A percentile compares a stretch with the other conserved stretches of the same genome.
Conservation (phyloP, 148 eudicot species). For the Suaeda aralocaspica region DNA sequence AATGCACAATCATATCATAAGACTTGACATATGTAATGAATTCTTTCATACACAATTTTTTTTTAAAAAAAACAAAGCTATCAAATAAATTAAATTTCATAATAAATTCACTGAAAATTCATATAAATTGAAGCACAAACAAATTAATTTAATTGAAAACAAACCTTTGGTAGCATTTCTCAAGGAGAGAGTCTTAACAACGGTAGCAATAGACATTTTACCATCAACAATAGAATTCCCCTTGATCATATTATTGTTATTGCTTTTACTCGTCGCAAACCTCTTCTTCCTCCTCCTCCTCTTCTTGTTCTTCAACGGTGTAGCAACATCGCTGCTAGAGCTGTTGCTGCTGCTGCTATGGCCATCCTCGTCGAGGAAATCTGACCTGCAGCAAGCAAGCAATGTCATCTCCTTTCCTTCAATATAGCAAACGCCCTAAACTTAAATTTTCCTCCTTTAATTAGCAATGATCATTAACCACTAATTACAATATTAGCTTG, state of each 20-base stretch:
- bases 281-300: not conserved
- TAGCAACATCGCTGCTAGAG: slow-evolving; percentile 14
- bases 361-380: slow-evolving; percentile 33
- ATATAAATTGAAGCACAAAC: not conserved
- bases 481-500: slow-evolving; percentile 19
- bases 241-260: not conserved
- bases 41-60: no score
- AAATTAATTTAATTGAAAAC: not conserved
- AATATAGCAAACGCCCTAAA: slow-evolving; percentile 10
- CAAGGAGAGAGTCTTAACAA: slow-evolving; percentile 46
- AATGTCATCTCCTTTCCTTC: slow-evolving; percentile 28
- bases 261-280: not conserved
- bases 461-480: slow-evolving; percentile 21
- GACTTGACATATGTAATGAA: no score
- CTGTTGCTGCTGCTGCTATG: slow-evolving; percentile 7
- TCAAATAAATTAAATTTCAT: not conserved
- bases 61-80: not conserved
- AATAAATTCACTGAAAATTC: not conserved
- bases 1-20: no score
- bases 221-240: slow-evolving; percentile 18
- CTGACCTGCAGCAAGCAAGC: slow-evolving; percentile 46
- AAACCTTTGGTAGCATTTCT: slow-evolving; percentile 27
- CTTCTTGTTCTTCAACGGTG: slow-evolving; percentile 25
- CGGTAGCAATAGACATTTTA: slow-evolving; percentile 39
- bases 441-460: slow-evolving; percentile 18